Percentiles rank a stretch among this genome's conserved stretches.
Conservation (phyloP, 2,329 filamentous ascomycete species). For the Monosporascus sp. region DNA sequence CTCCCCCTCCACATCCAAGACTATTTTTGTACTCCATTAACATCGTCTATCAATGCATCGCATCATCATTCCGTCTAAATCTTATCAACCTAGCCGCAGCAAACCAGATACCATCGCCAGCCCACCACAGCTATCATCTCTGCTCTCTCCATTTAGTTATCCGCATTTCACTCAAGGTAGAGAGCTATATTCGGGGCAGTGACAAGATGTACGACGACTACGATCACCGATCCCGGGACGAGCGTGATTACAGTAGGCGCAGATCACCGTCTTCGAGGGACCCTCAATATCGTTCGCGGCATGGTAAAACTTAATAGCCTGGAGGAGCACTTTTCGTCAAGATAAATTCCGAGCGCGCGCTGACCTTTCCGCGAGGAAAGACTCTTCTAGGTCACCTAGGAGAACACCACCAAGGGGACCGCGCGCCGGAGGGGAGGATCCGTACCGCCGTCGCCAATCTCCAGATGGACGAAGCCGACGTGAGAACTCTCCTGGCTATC, state of each 20-base stretch:
- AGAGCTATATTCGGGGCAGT: neutral
- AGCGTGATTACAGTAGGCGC: constrained; percentile 21
- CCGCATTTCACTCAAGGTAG: neutral
- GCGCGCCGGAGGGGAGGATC: constrained; percentile 19
- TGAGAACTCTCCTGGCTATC: constrained; percentile 10
- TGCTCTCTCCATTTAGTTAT: constrained; percentile 32
- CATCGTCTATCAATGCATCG: too few species aligned
- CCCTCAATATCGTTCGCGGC: constrained; percentile 28
- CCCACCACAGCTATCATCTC: neutral
- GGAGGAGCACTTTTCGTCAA: constrained; percentile 19
- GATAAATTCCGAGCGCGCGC: constrained; percentile 23
- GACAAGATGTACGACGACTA: constrained; percentile 27
- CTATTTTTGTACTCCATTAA: too few species aligned
- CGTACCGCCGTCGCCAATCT: constrained; percentile 14
- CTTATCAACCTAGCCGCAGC: too few species aligned
- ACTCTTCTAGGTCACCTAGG: constrained; percentile 28
- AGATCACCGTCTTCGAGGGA: constrained; percentile 25
- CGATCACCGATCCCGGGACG: constrained; percentile 22
- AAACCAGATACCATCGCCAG: too few species aligned
- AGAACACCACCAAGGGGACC: constrained; percentile 22
- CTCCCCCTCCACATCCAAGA: too few species aligned
- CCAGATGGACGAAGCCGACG: constrained; percentile 14
- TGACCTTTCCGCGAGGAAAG: constrained; percentile 29
- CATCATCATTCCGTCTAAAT: too few species aligned
- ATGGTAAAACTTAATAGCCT: constrained; percentile 31